Percentiles rank a stretch among this genome's conserved stretches.
Conservation (phyloP, 176 grass and related monocot genomes). For the Avena atlantica region DNA sequence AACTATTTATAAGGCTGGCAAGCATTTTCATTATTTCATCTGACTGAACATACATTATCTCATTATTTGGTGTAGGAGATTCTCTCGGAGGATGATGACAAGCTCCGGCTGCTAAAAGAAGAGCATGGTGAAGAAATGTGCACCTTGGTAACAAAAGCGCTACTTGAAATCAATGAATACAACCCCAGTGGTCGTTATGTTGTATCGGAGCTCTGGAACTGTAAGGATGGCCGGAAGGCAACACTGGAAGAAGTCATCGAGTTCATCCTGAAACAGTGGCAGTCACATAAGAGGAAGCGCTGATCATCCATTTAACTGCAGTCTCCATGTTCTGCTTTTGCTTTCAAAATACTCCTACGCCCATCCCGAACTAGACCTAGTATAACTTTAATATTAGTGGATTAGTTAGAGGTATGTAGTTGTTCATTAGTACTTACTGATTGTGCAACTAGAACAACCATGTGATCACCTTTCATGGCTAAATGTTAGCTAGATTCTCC, state of each 20-base stretch:
- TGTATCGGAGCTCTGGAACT: constrained; percentile 47
- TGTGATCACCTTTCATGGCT: not conserved
- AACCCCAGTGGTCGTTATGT: constrained; percentile 44
- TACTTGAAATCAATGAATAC: constrained; percentile 61
- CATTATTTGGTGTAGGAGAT: constrained; percentile 38
- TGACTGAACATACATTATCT: not conserved
- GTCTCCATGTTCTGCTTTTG: not conserved
- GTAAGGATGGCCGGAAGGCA: not conserved
- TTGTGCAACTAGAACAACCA: not conserved
- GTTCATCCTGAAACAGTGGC: constrained; percentile 25
- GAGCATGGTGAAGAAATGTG: constrained; percentile 39
- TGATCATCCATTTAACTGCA: not conserved
- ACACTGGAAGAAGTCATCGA: constrained; percentile 17
- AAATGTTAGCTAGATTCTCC: not conserved
- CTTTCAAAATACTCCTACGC: not conserved
- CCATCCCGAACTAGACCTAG: not conserved
- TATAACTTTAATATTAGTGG: not conserved
- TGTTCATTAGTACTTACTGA: not conserved
- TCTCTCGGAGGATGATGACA: constrained; percentile 50
- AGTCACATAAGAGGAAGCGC: constrained; percentile 15
- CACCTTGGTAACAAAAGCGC: constrained; percentile 37
- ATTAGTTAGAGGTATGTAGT: constrained; percentile 5
- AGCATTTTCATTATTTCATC: not conserved
- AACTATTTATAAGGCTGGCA: not conserved
- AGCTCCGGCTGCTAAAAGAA: constrained; percentile 45